Evolutionary conservation across 129 eudicot species (phyloP).

Genomic region (Dittrichia graveolens): DNA sequence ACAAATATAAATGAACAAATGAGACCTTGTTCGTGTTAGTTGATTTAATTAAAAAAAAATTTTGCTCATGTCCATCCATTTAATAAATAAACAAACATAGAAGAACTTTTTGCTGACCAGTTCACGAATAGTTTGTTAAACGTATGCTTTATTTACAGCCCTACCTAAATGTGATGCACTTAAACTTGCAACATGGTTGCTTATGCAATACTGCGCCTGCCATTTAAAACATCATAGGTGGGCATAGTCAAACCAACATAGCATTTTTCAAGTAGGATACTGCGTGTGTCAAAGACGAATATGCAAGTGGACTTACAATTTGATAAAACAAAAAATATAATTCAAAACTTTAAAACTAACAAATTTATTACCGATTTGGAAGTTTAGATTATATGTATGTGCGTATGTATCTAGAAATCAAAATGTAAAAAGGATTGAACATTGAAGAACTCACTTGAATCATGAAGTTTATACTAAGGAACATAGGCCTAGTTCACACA

Average conservation of each 20-base stretch:
- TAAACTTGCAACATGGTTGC: not conserved
- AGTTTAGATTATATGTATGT: not conserved
- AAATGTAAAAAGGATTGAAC: not conserved
- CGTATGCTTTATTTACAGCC: no score
- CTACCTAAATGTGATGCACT: not conserved
- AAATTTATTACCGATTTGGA: not conserved
- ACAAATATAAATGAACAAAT: no score
- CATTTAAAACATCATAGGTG: not conserved
- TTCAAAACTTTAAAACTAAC: not conserved
- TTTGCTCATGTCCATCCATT: no score
- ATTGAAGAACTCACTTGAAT: not conserved
- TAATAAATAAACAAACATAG: no score
- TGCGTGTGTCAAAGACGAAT: not conserved
- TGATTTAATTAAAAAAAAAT: no score
- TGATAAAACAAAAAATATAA: not conserved
- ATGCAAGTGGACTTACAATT: slow-evolving; percentile 8
- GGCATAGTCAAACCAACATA: not conserved
- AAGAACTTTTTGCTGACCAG: no score
- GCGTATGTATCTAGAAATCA: not conserved
- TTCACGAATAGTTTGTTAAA: no score
- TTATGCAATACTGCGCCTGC: not conserved
- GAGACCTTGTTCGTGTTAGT: no score
- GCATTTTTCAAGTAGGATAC: not conserved
- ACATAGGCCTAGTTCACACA: not conserved
- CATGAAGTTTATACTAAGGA: slow-evolving; percentile 7